These are phyloP conservation scores for Hydrangea macrophylla DNA, from an alignment of 148 eudicot genomes.

Conservation along the genomic window DNA sequence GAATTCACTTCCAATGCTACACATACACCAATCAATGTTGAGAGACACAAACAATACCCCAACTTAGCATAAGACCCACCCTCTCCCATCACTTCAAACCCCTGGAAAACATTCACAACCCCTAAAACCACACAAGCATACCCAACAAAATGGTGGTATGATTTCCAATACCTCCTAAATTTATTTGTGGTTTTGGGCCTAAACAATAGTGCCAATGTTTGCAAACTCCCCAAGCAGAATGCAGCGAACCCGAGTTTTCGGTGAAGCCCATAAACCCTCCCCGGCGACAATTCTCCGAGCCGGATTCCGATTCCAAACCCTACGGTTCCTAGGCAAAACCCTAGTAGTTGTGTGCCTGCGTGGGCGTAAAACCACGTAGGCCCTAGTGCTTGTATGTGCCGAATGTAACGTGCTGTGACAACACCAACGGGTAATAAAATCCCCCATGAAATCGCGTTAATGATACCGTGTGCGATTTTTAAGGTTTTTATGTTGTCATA, in stretches of 20 bases:
- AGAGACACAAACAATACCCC: constrained; percentile 69
- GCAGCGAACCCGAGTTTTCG: constrained; percentile 65
- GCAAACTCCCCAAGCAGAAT: constrained; percentile 67
- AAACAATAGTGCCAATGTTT: constrained; percentile 73
- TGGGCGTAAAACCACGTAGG: constrained; percentile 89
- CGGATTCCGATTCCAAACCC: constrained; percentile 78
- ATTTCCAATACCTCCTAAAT: constrained; percentile 91
- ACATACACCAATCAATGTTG: constrained; percentile 70
- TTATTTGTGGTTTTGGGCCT: constrained; percentile 85
- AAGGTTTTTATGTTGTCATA: constrained; percentile 35
- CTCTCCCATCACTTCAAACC: constrained; percentile 79
- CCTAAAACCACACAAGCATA: constrained; percentile 82
- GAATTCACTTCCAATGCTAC: constrained; percentile 88
- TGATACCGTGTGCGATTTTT: constrained; percentile 62
- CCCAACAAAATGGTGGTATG: constrained; percentile 97
- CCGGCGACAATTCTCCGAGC: constrained; percentile 75
- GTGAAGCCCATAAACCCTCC: constrained; percentile 68
- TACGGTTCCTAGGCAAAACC: constrained; percentile 58
- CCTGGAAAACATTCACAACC: constrained; percentile 87
- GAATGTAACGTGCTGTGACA: constrained; percentile 64
- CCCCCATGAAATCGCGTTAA: constrained; percentile 86
- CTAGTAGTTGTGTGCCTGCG: constrained; percentile 66
- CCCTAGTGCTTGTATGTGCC: constrained; percentile 66
- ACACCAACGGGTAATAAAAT: constrained; percentile 69
- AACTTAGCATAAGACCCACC: constrained; percentile 60